A percentile compares a stretch with the other conserved stretches of the same genome.
These are phyloP conservation scores for Rhodotorula paludigena DNA, from an alignment of 768 basidiomycete genomes.

Conservation along the genomic window DNA sequence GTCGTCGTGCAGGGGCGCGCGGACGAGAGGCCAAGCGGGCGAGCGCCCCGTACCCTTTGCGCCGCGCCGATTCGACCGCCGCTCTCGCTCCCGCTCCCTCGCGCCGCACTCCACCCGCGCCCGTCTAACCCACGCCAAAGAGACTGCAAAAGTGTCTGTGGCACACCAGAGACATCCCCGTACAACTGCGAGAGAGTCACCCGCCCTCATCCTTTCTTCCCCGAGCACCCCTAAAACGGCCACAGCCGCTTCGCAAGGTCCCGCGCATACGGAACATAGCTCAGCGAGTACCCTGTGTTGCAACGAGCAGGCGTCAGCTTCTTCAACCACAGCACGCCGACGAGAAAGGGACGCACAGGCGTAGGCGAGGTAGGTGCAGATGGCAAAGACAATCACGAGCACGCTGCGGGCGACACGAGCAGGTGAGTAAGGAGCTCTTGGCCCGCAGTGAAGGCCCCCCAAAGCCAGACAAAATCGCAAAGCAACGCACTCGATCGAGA, in stretches of 20 bases:
- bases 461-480: background rate
- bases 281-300: conserved; percentile 7
- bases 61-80: too few relatives aligned
- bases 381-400: conserved; percentile 32
- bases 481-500: conserved; percentile 23
- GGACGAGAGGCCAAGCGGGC: background rate
- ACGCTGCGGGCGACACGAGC: conserved; percentile 4
- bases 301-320: background rate
- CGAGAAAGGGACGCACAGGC: background rate
- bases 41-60: background rate
- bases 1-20: background rate
- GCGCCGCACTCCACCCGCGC: too few relatives aligned
- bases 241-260: conserved; percentile 14
- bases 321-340: background rate
- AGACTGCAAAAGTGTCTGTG: too few relatives aligned
- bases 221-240: conserved; percentile 6
- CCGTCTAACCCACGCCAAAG: too few relatives aligned
- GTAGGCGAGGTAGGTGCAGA: conserved; percentile 26
- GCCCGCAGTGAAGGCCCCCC: background rate
- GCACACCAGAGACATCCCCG: too few relatives aligned
- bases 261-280: conserved; percentile 34
- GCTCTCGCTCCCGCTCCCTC: too few relatives aligned
- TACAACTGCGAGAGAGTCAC: too few relatives aligned
- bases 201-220: background rate
- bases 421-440: background rate